These are phyloP conservation scores for Isabelozyma gotoi DNA, from an alignment of 805 yeast species.

Conservation along the genomic window DNA sequence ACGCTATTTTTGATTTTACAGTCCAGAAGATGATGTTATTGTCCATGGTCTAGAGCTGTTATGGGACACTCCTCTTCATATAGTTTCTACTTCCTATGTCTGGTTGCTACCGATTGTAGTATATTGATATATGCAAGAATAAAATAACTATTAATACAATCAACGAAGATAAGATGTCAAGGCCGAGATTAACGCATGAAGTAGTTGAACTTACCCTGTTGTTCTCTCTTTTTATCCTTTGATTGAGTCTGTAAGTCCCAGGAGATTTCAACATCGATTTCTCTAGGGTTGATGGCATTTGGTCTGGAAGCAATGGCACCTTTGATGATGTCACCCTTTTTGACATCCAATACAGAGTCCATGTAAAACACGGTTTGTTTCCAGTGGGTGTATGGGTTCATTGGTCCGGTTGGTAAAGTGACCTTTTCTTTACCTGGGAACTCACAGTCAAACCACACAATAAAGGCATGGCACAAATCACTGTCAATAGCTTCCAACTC, in stretches of 20 bases:
- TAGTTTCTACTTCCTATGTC: too few relatives aligned
- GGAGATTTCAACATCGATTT: slow-evolving; percentile 74
- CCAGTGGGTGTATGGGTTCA: slow-evolving; percentile 95
- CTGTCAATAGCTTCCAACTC: slow-evolving; percentile 69
- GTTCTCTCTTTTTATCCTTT: slow-evolving; percentile 50
- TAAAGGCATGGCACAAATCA: slow-evolving; percentile 83
- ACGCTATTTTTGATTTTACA: too few relatives aligned
- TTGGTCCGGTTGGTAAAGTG: slow-evolving; percentile 90
- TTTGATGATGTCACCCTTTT: slow-evolving; percentile 70
- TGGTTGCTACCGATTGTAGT: too few relatives aligned
- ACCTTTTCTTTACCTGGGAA: slow-evolving; percentile 75
- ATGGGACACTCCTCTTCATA: too few relatives aligned
- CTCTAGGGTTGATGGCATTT: slow-evolving; percentile 78
- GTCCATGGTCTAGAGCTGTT: too few relatives aligned
- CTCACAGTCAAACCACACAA: slow-evolving; percentile 93
- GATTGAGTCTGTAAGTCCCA: slow-evolving; percentile 51
- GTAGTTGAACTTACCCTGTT: slow-evolving; percentile 61
- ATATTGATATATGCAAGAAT: neutral
- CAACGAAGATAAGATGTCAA: neutral
- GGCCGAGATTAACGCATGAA: slow-evolving; percentile 58
- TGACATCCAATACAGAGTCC: slow-evolving; percentile 72
- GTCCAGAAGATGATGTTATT: too few relatives aligned
- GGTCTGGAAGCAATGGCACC: slow-evolving; percentile 79
- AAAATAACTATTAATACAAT: neutral
- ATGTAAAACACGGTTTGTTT: slow-evolving; percentile 95